Conservation (phyloP, 768 basidiomycete genomes). For the Cubamyces lactineus region DNA sequence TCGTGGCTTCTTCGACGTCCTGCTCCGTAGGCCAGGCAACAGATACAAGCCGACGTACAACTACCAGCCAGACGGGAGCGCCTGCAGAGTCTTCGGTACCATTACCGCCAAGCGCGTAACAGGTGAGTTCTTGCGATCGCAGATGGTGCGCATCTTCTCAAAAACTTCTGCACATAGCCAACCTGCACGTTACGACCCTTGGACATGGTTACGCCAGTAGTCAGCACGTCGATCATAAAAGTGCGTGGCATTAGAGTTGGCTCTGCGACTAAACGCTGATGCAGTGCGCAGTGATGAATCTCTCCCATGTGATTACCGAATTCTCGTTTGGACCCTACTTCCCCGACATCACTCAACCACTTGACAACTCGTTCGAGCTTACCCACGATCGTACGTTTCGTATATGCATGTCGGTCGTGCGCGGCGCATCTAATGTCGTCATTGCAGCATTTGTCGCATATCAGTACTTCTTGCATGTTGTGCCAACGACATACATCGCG, state of each 20-base stretch:
- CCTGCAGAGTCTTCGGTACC: constrained; percentile 87
- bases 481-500: constrained; percentile 91
- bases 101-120: constrained; percentile 88
- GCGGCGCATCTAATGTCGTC: background rate
- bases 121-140: constrained; percentile 46
- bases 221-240: constrained; percentile 83
- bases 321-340: constrained; percentile 97
- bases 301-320: constrained; percentile 94
- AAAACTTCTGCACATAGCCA: constrained; percentile 49
- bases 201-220: constrained; percentile 92
- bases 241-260: constrained; percentile 51
- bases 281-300: constrained; percentile 77
- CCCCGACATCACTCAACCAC: constrained; percentile 92
- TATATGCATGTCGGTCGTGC: background rate
- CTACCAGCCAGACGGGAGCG: constrained; percentile 65
- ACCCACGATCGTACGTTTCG: constrained; percentile 64
- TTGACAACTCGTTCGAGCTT: constrained; percentile 87
- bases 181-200: constrained; percentile 91
- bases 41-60: constrained; percentile 76
- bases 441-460: constrained; percentile 80
- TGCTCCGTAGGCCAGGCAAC: constrained; percentile 49
- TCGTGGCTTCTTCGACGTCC: constrained; percentile 67
- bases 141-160: background rate
- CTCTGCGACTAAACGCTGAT: background rate
- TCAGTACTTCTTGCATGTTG: constrained; percentile 94